Evolutionary conservation across 352 stramenopile species (phyloP).

Genomic region (Phytophthora sansomeana): DNA sequence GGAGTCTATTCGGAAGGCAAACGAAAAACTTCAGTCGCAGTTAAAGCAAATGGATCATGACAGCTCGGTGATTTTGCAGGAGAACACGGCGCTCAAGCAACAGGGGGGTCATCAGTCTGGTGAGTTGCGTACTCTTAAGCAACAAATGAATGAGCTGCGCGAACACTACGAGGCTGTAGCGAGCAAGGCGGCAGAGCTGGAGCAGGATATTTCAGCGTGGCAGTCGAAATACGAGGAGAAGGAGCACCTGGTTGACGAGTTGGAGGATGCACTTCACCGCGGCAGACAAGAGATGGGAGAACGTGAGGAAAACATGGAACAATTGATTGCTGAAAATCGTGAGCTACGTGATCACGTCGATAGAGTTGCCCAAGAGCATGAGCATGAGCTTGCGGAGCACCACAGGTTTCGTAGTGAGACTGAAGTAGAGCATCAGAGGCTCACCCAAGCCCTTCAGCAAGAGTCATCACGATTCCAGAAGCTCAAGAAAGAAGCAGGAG

Average conservation of each 20-base stretch:
- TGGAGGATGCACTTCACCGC: constrained; percentile 44
- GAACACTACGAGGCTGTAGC: constrained; percentile 48
- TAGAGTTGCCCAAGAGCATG: constrained; percentile 51
- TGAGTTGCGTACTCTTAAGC: constrained; percentile 46
- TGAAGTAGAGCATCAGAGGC: constrained; percentile 49
- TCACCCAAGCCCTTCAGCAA: constrained; percentile 48
- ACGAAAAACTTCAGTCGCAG: constrained; percentile 48
- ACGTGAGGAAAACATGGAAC: constrained; percentile 41
- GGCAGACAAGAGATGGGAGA: constrained; percentile 46
- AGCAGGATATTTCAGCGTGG: constrained; percentile 47
- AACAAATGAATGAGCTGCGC: constrained; percentile 53
- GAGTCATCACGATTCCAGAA: constrained; percentile 49
- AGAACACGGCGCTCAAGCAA: constrained; percentile 57
- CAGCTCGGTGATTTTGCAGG: constrained; percentile 40
- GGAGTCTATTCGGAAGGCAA: constrained; percentile 46
- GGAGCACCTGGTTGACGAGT: constrained; percentile 34
- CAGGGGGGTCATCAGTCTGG: constrained; percentile 49
- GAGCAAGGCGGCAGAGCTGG: constrained; percentile 41
- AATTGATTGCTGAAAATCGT: constrained; percentile 50
- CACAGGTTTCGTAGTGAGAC: constrained; percentile 48
- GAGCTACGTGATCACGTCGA: constrained; percentile 57
- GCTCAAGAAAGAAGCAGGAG: constrained; percentile 47
- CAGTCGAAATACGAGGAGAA: constrained; percentile 48
- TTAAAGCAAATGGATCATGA: constrained; percentile 60
- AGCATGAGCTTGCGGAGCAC: constrained; percentile 54